A percentile compares a stretch with the other conserved stretches of the same genome.
Conservation (phyloP, 2,329 filamentous ascomycete species). For the Rachicladosporium sp. region DNA sequence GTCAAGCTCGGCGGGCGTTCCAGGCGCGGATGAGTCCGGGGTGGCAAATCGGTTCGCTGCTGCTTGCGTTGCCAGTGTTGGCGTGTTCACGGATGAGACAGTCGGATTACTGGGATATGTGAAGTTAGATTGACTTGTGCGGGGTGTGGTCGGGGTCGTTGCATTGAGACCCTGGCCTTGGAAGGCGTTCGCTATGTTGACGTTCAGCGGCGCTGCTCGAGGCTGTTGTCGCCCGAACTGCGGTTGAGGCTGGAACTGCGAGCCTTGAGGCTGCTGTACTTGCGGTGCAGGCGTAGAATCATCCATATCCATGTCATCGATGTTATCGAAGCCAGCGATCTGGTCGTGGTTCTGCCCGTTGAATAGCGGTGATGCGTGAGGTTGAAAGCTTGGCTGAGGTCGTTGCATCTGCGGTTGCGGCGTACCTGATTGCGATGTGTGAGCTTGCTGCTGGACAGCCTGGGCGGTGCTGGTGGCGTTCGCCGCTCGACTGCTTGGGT, state of each 20-base stretch:
- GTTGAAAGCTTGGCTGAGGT: slow-evolving; percentile 9
- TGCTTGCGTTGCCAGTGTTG: slow-evolving; percentile 71
- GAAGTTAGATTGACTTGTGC: slow-evolving; percentile 52
- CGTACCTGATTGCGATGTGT: slow-evolving; percentile 13
- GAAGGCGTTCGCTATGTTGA: slow-evolving; percentile 61
- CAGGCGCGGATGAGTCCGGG: slow-evolving; percentile 55
- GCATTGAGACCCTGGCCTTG: slow-evolving; percentile 64
- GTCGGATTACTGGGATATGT: slow-evolving; percentile 86
- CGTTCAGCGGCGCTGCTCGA: slow-evolving; percentile 58
- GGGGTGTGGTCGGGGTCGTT: slow-evolving; percentile 77
- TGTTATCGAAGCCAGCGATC: slow-evolving; percentile 37
- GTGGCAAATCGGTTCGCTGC: slow-evolving; percentile 48
- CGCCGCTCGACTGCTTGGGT: slow-evolving; percentile 20
- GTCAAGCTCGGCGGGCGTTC: slow-evolving; percentile 62
- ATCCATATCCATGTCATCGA: slow-evolving; percentile 96
- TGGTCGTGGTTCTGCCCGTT: slow-evolving; percentile 20
- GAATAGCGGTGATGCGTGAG: slow-evolving; percentile 18
- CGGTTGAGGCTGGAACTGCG: slow-evolving; percentile 33
- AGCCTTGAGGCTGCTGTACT: slow-evolving; percentile 23
- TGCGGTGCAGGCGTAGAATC: slow-evolving; percentile 54
- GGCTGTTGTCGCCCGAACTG: slow-evolving; percentile 44
- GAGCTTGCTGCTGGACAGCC: slow-evolving; percentile 22
- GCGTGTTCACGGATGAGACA: slow-evolving; percentile 93
- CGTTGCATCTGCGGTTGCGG: slow-evolving; percentile 10
- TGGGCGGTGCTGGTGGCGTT: slow-evolving; percentile 24